Conservation (phyloP, 306 rosid species). For the Arachis stenosperma region DNA sequence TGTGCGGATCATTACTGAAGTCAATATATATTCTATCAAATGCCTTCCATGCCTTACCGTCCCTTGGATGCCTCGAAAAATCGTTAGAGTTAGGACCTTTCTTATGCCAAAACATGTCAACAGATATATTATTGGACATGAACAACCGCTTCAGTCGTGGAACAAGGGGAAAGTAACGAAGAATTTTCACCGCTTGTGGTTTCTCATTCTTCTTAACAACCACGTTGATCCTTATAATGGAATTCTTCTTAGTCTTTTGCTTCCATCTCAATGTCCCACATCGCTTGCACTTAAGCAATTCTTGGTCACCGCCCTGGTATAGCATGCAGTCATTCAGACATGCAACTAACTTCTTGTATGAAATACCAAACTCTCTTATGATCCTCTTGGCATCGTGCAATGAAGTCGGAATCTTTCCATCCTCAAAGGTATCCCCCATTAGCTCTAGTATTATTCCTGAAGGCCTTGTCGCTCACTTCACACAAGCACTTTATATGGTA, state of each 20-base stretch:
- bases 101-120: neutral
- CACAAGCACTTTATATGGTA: conserved; percentile 9
- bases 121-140: neutral
- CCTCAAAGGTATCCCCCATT: conserved; percentile 6
- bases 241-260: no score
- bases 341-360: neutral
- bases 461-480: neutral
- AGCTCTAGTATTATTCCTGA: neutral
- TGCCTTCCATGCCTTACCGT: neutral
- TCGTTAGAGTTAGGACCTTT: neutral
- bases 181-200: no score
- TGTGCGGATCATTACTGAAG: no score
- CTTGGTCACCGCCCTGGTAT: no score
- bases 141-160: neutral
- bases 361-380: neutral
- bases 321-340: neutral
- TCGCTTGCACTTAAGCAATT: no score
- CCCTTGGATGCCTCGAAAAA: neutral
- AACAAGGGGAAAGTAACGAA: neutral
- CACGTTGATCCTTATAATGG: no score
- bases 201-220: no score
- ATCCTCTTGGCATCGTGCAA: neutral
- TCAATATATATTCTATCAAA: neutral
- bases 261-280: no score
- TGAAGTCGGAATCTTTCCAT: neutral